These are phyloP conservation scores for Penicillium sp. DNA, from an alignment of 2,329 filamentous ascomycete genomes.

Conservation along the genomic window DNA sequence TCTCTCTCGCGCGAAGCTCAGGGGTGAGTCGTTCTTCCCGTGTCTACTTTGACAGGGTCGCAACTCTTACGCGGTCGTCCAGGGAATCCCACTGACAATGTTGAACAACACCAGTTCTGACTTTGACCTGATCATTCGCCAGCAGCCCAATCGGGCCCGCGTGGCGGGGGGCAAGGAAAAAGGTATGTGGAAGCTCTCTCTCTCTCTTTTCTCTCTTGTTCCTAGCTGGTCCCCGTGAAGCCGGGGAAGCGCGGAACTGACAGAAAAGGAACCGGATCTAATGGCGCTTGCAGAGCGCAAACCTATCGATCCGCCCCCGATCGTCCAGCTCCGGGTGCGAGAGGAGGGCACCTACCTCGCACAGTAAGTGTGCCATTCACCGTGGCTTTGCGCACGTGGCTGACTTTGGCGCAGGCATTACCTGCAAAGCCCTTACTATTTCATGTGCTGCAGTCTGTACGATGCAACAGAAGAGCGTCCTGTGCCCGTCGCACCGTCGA, in stretches of 20 bases:
- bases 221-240: background rate
- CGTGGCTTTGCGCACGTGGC: slow-evolving; percentile 6
- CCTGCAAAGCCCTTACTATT: slow-evolving; percentile 65
- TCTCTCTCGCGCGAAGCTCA: slow-evolving; percentile 45
- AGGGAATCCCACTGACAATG: slow-evolving; percentile 42
- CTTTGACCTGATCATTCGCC: slow-evolving; percentile 60
- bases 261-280: background rate
- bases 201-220: background rate
- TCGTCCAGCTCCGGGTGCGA: slow-evolving; percentile 67
- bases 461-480: slow-evolving; percentile 50
- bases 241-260: background rate
- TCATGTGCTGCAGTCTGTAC: slow-evolving; percentile 60
- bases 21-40: slow-evolving; percentile 35
- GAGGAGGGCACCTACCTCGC: slow-evolving; percentile 51
- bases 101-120: slow-evolving; percentile 50
- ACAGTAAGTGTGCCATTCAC: slow-evolving; percentile 53
- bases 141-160: slow-evolving; percentile 66
- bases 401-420: slow-evolving; percentile 51
- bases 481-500: slow-evolving; percentile 47
- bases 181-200: slow-evolving; percentile 47
- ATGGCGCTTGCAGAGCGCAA: slow-evolving; percentile 64
- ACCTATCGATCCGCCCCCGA: slow-evolving; percentile 80
- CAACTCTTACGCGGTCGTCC: slow-evolving; percentile 33
- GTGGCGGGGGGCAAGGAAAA: slow-evolving; percentile 74
- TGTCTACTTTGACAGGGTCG: slow-evolving; percentile 19